Conservation (phyloP, 2,329 filamentous ascomycete genomes). For the Microdochium trichocladiopsis region DNA sequence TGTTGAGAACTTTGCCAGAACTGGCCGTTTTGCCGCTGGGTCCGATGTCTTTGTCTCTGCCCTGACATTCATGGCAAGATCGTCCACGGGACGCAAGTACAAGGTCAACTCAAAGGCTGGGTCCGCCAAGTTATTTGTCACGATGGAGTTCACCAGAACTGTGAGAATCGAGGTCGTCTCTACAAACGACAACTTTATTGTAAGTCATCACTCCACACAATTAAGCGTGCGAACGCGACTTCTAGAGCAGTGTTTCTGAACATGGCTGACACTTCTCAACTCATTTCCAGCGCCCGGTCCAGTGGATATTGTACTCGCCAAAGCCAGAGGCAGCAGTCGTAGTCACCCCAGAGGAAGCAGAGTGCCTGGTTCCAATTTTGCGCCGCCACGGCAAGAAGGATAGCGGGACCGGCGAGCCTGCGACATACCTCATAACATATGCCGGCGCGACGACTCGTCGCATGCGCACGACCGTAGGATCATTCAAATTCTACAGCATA, state of each 20-base stretch:
- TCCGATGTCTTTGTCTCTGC: constrained; percentile 30
- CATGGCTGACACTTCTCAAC: constrained; percentile 8
- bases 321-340: constrained; percentile 41
- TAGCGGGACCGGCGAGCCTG: not conserved
- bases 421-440: constrained; percentile 46
- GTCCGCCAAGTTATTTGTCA: constrained; percentile 25
- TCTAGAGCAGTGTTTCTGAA: constrained; percentile 12
- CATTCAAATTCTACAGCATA: constrained; percentile 45
- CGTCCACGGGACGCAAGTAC: constrained; percentile 25
- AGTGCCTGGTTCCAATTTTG: constrained; percentile 42
- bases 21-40: constrained; percentile 30
- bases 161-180: constrained; percentile 21
- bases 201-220: constrained; percentile 7
- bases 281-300: constrained; percentile 36
- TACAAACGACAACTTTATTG: constrained; percentile 25
- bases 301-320: constrained; percentile 53
- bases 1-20: constrained; percentile 35
- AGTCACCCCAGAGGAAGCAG: constrained; percentile 56
- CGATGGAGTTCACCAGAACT: constrained; percentile 39
- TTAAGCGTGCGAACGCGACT: too few relatives aligned
- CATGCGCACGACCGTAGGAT: constrained; percentile 36
- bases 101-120: constrained; percentile 10
- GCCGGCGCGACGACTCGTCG: constrained; percentile 50
- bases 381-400: constrained; percentile 3
- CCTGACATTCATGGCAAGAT: constrained; percentile 30